Evolutionary conservation across 306 rosid species (phyloP), one percentile per base, ranked within the genome.

Genomic region (Quercus gilva): DNA sequence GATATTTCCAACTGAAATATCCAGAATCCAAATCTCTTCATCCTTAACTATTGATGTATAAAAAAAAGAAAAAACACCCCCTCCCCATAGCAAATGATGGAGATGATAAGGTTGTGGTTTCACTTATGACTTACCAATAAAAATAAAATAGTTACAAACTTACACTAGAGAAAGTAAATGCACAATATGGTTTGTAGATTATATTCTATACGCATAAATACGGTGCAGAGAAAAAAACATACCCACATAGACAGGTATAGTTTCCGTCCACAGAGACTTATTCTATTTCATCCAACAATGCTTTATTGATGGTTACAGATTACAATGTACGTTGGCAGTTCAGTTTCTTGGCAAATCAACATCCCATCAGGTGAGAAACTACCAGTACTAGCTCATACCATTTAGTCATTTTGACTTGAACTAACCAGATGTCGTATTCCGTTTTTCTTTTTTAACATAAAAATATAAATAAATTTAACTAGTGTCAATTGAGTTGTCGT

Each of bases 241-340:
- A 56, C 5, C 60, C 67, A 15, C 71, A 57, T 64, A 58, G 45
- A 69, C 29, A 79, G 69, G 79, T 71, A 74, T 43, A 76, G 45
- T 76, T 81, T 81, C 83, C 75, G 25, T 11, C 41, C 12, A 17
- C 25, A 21, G 67, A 64, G 58, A 3, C 1, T 55, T 28, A 1
- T 75, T 80, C 77, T 70, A 74, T 82, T 60, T 77, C 81, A 81
- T 43, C 64, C 37, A 82, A 73, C 79, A 45, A 70, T 83, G 76
- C 69, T 73, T 78, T 33, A 81, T 79, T 71, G 77, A 76, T 68
- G 74, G 20, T 65, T 76, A 29, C 69, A 23, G 37, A 70, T 55
- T 84, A 29, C 89, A 41, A 8, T 74, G 75, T 74, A 81, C 68
- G 43, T 83, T 64, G 81, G 76, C 63, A 73, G 63, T 78, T 72